Conservation (phyloP, 495 filamentous ascomycete genomes). For the Oidiodendron maius region DNA sequence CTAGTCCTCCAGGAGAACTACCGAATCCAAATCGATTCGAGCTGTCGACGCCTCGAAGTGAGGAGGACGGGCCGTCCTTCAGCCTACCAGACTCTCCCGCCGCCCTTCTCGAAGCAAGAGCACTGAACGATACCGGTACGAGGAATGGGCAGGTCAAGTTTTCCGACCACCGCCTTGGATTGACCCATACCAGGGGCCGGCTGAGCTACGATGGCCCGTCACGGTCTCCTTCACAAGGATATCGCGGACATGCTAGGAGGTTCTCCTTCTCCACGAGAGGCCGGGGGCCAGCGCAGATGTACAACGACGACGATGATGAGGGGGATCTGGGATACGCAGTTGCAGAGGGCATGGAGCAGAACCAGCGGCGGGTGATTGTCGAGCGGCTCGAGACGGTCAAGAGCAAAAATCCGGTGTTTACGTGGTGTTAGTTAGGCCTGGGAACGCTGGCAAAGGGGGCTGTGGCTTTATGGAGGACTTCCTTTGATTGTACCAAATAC, state of each 20-base stretch:
- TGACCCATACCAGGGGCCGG: constrained; percentile 11
- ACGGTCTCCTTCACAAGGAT: constrained; percentile 6
- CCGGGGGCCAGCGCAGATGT: constrained; percentile 10
- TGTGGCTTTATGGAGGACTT: too few relatives aligned
- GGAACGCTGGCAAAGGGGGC: too few relatives aligned
- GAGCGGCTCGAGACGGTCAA: constrained; percentile 94
- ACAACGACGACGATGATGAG: constrained; percentile 72
- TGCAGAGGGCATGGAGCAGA: constrained; percentile 86
- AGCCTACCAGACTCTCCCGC: constrained; percentile 10
- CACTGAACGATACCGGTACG: constrained; percentile 3
- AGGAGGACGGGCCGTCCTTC: constrained; percentile 12
- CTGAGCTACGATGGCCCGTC: constrained; percentile 36
- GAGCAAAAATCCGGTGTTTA: constrained; percentile 91
- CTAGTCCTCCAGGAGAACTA: constrained; percentile 52
- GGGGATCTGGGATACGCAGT: constrained; percentile 93
- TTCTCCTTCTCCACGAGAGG: constrained; percentile 19
- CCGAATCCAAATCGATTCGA: constrained; percentile 86
- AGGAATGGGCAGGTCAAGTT: constrained; percentile 17
- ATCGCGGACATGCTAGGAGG: constrained; percentile 14
- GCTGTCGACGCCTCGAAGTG: constrained; percentile 47
- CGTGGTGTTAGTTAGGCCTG: constrained; percentile 94
- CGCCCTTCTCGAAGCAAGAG: constrained; percentile 5
- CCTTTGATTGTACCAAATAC: too few relatives aligned
- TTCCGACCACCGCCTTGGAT: constrained; percentile 15
- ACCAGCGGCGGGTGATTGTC: constrained; percentile 88